These are phyloP conservation scores for Hypoxylon sp. DNA, from an alignment of 2,329 filamentous ascomycete genomes.

Conservation along the genomic window DNA sequence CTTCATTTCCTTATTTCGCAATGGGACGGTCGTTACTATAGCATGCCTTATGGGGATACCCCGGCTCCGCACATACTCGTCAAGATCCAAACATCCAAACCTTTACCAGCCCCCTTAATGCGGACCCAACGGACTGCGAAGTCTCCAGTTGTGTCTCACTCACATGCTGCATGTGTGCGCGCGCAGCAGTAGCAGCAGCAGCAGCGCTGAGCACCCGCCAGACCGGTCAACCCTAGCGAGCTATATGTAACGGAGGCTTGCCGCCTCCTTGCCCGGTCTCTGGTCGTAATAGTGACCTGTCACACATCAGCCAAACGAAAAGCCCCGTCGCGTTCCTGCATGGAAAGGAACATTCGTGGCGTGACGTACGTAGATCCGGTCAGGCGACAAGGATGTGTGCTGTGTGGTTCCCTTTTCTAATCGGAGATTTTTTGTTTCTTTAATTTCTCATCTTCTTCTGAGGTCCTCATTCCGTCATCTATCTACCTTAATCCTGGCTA, in stretches of 20 bases:
- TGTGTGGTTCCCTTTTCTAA: neutral
- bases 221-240: slow-evolving; percentile 13
- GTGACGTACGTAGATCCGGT: slow-evolving; percentile 17
- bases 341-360: slow-evolving; percentile 26
- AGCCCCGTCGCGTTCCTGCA: slow-evolving; percentile 38
- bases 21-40: neutral
- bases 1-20: slow-evolving; percentile 17
- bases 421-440: slow-evolving; percentile 1
- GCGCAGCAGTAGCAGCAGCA: neutral
- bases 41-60: neutral
- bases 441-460: slow-evolving; percentile 4
- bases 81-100: neutral
- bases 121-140: neutral
- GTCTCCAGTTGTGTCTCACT: slow-evolving; percentile 1
- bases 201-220: slow-evolving; percentile 18
- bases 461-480: neutral
- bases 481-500: slow-evolving; percentile 13
- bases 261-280: slow-evolving; percentile 18
- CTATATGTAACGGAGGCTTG: slow-evolving; percentile 7
- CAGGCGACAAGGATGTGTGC: neutral
- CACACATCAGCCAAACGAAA: slow-evolving; percentile 8
- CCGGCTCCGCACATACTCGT: neutral
- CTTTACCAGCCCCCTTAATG: neutral
- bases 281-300: slow-evolving; percentile 38
- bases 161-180: neutral